Evolutionary conservation across 1,284 basidiomycete genomes (phyloP), one percentile per base, ranked within the genome.

Genomic region (Puccinia coronata): DNA sequence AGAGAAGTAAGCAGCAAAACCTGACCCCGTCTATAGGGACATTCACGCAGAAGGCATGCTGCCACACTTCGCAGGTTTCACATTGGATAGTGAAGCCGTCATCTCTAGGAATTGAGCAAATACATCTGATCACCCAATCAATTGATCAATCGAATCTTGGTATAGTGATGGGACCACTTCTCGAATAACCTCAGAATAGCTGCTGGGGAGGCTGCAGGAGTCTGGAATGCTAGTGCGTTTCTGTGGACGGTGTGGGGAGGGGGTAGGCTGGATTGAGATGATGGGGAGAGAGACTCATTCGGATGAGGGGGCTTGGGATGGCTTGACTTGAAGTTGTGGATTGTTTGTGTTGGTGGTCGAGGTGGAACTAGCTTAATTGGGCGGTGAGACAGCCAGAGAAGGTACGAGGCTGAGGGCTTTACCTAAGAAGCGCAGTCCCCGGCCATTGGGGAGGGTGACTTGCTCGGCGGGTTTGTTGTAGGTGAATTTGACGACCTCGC

Each of bases 61-160:
- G n/a, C n/a, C n/a, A n/a, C n/a, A n/a, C n/a, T n/a, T n/a, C n/a
- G n/a, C n/a, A n/a, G n/a, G n/a, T n/a, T n/a, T n/a, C n/a, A n/a
- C n/a, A n/a, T n/a, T n/a, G n/a, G n/a, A n/a, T n/a, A n/a, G n/a
- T n/a, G n/a, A n/a, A n/a, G n/a, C n/a, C n/a, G n/a, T n/a, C n/a
- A n/a, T n/a, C n/a, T n/a, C n/a, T n/a, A n/a, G n/a, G n/a, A n/a
- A n/a, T n/a, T n/a, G n/a, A n/a, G n/a, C n/a, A n/a, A n/a, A n/a
- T n/a, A n/a, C n/a, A n/a, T n/a, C n/a, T n/a, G n/a, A n/a, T n/a
- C n/a, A n/a, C n/a, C n/a, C n/a, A 80, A 55, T 49, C 78, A 69
- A 73, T 80, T 69, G 39, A 80, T 73, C n/a, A 80, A 57, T 61
- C 55, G 67, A 61, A 80, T 57, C 57, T 80, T 80, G 67, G 69